Base-by-base conservation (phyloP, 371 early-diverging fungal genomes). In the Mortierella sp. region DNA sequence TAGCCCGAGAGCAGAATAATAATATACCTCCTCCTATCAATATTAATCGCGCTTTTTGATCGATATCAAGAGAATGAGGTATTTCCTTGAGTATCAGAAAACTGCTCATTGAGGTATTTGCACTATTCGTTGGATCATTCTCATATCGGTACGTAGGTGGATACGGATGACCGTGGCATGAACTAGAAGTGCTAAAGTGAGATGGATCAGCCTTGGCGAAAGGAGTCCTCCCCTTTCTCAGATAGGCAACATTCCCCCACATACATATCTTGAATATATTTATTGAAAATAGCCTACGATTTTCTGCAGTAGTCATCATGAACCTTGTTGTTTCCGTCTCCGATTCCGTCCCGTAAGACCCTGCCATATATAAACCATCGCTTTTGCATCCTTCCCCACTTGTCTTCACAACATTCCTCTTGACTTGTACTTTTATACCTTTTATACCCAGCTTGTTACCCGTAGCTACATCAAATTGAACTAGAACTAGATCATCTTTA, bases 291-390 rank as follows among this genome's bases (percentile, higher is more conserved):
- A 61, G n/a, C 2, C 30, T 61, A 59, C 12, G 37, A 61, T 58
- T 32, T 35, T 35, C 11, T 32, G 62, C 47, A 3, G 40, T 35
- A 60, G 45, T 66, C 66, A 72, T 66, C 52, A 24, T 20, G 12
- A 66, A 60, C 62, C 52, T 54, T 61, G 37, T 65, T 59, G 54
- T 55, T 70, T 35, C 24, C 55, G 60, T 30, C 43, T 65, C 62
- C 66, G 72, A 61, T 43, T 40, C 65, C 68, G 68, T 45, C 47
- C 26, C 47, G 37, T 24, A 20, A n/a, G 39, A 5, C 59, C 32
- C 37, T n/a, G 30, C 32, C 61, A 24, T 60, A 68, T 69, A 69
- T 51, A 68, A 69, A 67, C 66, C 62, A 52, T 18, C 59, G 30
- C 24, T 18, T 26, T 3, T 37, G 5, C 12, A n/a, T 28, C 61